Percentiles rank a stretch among this genome's conserved stretches.
Evolutionary conservation across 164 flowering plant genomes (phyloP).

Genomic region (Santalum album): DNA sequence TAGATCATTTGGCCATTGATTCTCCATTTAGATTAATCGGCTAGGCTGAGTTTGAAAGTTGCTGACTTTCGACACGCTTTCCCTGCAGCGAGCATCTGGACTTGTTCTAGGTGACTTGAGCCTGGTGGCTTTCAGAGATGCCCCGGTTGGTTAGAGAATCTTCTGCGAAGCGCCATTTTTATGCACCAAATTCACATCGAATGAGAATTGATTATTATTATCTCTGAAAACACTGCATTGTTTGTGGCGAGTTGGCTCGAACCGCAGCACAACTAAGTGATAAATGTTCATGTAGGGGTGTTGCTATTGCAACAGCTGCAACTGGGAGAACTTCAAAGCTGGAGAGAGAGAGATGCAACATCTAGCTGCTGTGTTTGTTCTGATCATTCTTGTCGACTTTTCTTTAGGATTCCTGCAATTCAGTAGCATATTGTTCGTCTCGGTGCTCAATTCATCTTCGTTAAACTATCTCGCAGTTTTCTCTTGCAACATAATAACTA

Average conservation of each 20-base stretch:
- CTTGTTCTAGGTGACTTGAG: constrained; percentile 81
- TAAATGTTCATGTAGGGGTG: constrained; percentile 40
- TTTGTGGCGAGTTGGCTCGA: constrained; percentile 77
- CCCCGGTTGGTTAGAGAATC: constrained; percentile 63
- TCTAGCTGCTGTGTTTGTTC: constrained; percentile 62
- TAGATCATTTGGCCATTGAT: constrained; percentile 58
- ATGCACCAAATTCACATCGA: constrained; percentile 29
- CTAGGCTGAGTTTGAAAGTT: constrained; percentile 76
- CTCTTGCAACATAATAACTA: too few species aligned
- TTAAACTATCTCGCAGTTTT: neutral
- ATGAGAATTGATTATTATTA: constrained; percentile 80
- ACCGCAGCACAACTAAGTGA: constrained; percentile 44
- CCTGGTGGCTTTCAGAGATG: constrained; percentile 74
- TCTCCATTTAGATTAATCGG: constrained; percentile 79
- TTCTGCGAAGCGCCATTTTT: constrained; percentile 30
- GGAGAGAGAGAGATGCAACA: constrained; percentile 82
- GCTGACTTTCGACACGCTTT: constrained; percentile 89
- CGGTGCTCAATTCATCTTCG: neutral
- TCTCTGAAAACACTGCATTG: constrained; percentile 69
- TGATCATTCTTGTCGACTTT: neutral
- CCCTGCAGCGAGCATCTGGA: constrained; percentile 81
- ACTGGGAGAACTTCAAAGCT: constrained; percentile 64
- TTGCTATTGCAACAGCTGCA: constrained; percentile 43
- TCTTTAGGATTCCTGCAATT: neutral
- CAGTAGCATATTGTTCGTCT: neutral